Base-by-base conservation (phyloP, 768 basidiomycete genomes). In the Trametes cingulata region DNA sequence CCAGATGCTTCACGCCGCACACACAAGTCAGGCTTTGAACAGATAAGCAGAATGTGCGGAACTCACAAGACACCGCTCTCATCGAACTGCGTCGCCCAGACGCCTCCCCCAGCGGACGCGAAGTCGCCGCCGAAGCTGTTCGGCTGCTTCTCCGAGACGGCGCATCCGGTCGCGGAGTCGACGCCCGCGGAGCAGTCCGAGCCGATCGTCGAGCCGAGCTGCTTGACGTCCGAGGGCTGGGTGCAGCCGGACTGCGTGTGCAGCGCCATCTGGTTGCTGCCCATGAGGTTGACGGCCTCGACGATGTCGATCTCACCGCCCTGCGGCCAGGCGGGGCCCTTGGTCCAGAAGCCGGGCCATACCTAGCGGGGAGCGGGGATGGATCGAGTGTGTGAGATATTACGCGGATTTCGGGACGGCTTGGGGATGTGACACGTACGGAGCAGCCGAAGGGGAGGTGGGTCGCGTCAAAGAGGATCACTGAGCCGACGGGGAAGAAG, bases 31-130 rank as follows among this genome's bases (percentile, higher is more conserved):
- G n/a, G 5, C 6, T 24, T 40, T 22, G 25, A 10, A 20, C 66
- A 68, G 5, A 58, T 60, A 4, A 74, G 67, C 12, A 25, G 50
- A 43, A 15, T 20, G 8, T 12, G 53, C 9, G 20, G 17, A 19
- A 67, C 79, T 67, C 58, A 80, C 77, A 67, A 78, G 53, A 82
- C 75, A 19, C 82, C 86, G 1, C 79, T 69, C 9, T 76, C 74
- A 50, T 88, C 88, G 57, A 88, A 85, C 66, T 88, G 87, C 6
- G 85, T 78, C 1, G 87, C 88, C 71, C 77, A 93, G 3, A 85
- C 83, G 8, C 85, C 85, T 17, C 85, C 85, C 13, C 84, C 82
- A 1, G 73, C 77, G 1, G 68, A 37, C 5, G 75, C 76, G 60
- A 83, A 83, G 7, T 68, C 74, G 4, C 66, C 63, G 12, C 78